A percentile compares a stretch with the other conserved stretches of the same genome.
Conservation (phyloP, 306 rosid species). For the Cucumis cinereus region DNA sequence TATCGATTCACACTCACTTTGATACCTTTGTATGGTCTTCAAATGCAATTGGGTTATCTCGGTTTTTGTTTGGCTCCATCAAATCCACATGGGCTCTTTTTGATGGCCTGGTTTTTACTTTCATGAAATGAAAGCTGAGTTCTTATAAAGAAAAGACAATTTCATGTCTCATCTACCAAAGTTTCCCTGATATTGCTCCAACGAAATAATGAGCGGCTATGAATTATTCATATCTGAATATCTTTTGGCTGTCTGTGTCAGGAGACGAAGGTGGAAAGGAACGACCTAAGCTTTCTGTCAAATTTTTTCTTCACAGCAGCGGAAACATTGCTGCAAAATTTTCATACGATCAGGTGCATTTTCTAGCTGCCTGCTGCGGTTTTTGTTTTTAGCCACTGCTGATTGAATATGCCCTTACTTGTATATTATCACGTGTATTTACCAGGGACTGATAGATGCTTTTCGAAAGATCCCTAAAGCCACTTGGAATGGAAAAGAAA, state of each 20-base stretch:
- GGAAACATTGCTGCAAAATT: slow-evolving; percentile 75
- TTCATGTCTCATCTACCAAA: background rate
- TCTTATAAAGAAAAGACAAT: background rate
- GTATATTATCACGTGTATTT: background rate
- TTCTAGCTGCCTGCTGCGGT: background rate
- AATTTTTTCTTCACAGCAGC: slow-evolving; percentile 58
- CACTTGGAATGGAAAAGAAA: slow-evolving; percentile 69
- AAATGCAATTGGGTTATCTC: background rate
- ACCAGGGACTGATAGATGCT: slow-evolving; percentile 49
- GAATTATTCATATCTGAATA: background rate
- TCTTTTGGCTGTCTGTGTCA: slow-evolving; percentile 8
- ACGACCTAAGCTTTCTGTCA: slow-evolving; percentile 43
- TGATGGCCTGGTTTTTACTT: background rate
- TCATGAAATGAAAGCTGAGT: background rate
- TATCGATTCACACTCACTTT: background rate
- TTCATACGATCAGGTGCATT: slow-evolving; percentile 53
- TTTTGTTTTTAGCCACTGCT: background rate
- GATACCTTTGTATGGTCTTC: background rate
- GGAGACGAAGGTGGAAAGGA: slow-evolving; percentile 34
- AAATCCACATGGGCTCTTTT: background rate
- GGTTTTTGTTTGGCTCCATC: background rate
- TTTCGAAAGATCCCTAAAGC: slow-evolving; percentile 58
- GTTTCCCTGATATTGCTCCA: background rate
- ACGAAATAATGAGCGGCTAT: background rate
- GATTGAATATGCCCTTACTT: background rate